Evolutionary conservation across 2,329 filamentous ascomycete genomes (phyloP).

Genomic region (Monosporascus cannonballus): DNA sequence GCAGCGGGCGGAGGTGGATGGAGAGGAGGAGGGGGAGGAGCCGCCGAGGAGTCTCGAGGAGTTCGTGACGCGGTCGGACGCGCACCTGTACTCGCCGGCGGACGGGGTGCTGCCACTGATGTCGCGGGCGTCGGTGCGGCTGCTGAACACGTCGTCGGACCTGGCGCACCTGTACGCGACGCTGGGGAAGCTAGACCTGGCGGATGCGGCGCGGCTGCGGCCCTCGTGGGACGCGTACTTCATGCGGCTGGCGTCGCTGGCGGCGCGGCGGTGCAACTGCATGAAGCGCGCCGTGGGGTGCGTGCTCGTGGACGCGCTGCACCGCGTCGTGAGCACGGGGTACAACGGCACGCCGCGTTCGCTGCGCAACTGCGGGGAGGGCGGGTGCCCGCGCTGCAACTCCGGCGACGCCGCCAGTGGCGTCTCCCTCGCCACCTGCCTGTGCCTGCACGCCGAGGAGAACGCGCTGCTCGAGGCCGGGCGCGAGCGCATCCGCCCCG

Average conservation of each 20-base stretch:
- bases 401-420: constrained; percentile 61
- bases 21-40: not conserved
- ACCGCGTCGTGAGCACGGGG: constrained; percentile 85
- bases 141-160: constrained; percentile 77
- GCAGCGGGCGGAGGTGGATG: not conserved
- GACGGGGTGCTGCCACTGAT: constrained; percentile 70
- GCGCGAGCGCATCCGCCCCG: constrained; percentile 78
- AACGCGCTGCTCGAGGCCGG: constrained; percentile 94
- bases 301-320: constrained; percentile 75
- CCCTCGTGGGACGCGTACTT: constrained; percentile 97
- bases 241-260: constrained; percentile 91
- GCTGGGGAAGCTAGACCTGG: constrained; percentile 68
- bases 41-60: constrained; percentile 39
- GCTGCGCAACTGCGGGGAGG: constrained; percentile 84
- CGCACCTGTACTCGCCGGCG: constrained; percentile 63
- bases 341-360: constrained; percentile 97
- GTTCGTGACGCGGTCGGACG: constrained; percentile 58
- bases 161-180: constrained; percentile 66
- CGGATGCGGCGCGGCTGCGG: constrained; percentile 71
- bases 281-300: constrained; percentile 97
- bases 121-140: constrained; percentile 72
- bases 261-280: constrained; percentile 87
- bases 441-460: constrained; percentile 97
- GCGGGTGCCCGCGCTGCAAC: constrained; percentile 87
- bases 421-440: constrained; percentile 72